Evolutionary conservation across 1,139 yeast genomes (phyloP).

Genomic region (Saccharomycopsis hybrid): DNA sequence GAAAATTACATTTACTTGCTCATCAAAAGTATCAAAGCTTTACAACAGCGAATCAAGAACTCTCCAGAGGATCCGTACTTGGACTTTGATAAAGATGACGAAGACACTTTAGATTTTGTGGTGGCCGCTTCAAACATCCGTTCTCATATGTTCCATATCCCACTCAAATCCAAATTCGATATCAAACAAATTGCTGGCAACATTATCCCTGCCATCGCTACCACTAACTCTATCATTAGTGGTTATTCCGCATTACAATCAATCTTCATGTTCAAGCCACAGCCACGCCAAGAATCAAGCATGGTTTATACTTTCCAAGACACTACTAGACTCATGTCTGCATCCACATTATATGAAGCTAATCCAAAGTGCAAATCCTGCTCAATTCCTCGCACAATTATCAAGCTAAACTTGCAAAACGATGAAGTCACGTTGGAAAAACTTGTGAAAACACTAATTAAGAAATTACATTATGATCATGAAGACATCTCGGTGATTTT

Average conservation of each 20-base stretch:
- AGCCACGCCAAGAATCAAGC: constrained; percentile 27
- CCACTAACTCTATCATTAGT: constrained; percentile 92
- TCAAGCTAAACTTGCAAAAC: constrained; percentile 31
- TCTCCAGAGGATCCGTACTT: constrained; percentile 25
- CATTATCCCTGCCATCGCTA: constrained; percentile 97
- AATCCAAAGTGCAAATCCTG: constrained; percentile 71
- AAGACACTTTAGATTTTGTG: constrained; percentile 82
- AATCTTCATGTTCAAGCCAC: constrained; percentile 41
- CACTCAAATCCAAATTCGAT: constrained; percentile 72
- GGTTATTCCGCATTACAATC: constrained; percentile 80
- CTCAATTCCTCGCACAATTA: constrained; percentile 50
- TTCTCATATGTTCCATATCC: constrained; percentile 66
- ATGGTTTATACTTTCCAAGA: constrained; percentile 63
- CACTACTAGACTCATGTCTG: constrained; percentile 61
- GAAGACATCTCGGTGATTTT: constrained; percentile 47
- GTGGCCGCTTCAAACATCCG: constrained; percentile 83
- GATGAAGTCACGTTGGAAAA: constrained; percentile 32
- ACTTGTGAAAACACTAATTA: constrained; percentile 40
- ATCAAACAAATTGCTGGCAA: constrained; percentile 94
- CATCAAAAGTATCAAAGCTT: constrained; percentile 38
- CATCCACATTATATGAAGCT: constrained; percentile 55
- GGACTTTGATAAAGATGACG: constrained; percentile 91
- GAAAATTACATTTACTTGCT: constrained; percentile 62
- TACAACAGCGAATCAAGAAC: constrained; percentile 39
- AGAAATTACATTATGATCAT: constrained; percentile 51